These are phyloP conservation scores for Logfia minima DNA, from an alignment of 129 eudicot species.

Conservation along the genomic window DNA sequence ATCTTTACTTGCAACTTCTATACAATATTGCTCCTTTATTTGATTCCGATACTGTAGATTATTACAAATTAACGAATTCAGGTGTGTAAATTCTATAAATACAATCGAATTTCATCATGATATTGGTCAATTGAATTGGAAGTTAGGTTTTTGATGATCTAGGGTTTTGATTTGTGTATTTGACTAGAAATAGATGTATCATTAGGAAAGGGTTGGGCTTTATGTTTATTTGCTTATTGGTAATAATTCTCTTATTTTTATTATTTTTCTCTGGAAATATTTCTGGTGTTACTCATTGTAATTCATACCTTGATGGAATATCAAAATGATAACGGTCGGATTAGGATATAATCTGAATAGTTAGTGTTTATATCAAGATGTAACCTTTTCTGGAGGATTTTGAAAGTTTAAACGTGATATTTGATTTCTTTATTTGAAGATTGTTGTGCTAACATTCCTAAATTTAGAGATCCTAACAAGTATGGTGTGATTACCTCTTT, in stretches of 20 bases:
- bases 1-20: slow-evolving; percentile 10
- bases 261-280: neutral
- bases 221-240: slow-evolving; percentile 2
- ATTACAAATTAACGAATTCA: too few relatives aligned
- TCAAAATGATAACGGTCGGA: neutral
- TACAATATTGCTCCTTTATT: slow-evolving; percentile 1
- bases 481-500: neutral
- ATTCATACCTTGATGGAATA: neutral
- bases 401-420: slow-evolving; percentile 14
- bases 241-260: neutral
- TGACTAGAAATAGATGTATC: neutral
- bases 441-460: neutral
- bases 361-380: neutral
- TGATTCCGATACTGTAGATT: neutral
- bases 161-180: slow-evolving; percentile 37
- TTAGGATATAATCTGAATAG: neutral
- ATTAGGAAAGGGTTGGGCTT: neutral
- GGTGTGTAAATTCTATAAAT: slow-evolving; percentile 9
- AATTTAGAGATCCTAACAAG: slow-evolving; percentile 24
- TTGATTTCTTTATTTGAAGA: slow-evolving; percentile 7
- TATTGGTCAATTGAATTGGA: slow-evolving; percentile 20
- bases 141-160: slow-evolving; percentile 34
- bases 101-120: slow-evolving; percentile 6
- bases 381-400: neutral
- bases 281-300: neutral